Base-by-base conservation (phyloP, 805 yeast species). In the Ogataea corticis region DNA sequence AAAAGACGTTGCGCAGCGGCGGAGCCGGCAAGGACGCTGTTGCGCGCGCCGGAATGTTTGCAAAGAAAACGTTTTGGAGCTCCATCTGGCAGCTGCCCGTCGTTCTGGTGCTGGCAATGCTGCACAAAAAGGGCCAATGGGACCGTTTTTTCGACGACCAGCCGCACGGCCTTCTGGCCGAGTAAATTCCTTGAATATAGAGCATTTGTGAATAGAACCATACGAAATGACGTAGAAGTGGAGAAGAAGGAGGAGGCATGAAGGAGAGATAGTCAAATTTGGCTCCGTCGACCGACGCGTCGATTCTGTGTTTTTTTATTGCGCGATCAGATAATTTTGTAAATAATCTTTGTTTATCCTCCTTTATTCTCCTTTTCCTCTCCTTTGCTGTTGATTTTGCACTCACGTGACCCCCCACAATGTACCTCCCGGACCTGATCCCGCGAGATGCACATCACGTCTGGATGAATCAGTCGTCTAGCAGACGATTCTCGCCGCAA, bases 41-140 rank as follows among this genome's bases (percentile, higher is more conserved):
- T 40, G 70, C 73, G 17, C 49, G 75, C 42, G 88, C 95, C 3
- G 81, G 78, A 57, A 55, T 71, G 2, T 83, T 80, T 63, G 98
- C 99, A 1, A 82, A 87, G 49, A 85, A 84, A 62, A 75, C 91
- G 34, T 94, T 94, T 64, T 87, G 96, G 96, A 88, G 95, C 32
- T 85, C 96, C 21, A 96, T 94, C 1, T 81, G 92, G 82, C 98
- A 94, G 57, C 69, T 94, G 37, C 99, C 99, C 0, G 91, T 86
- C 0, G 85, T 95, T 13, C 70, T 94, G 43, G 84, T 90, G 15
- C 70, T 94, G 49, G 97, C 98, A 1, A 92, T 94, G 90, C 64
- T 94, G 41, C 98, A 94, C 66, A 94, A 94, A 67, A 84, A 84
- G 63, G 97, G 97, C 5, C 89, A 90, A 62, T 92, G 97, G 97